phyloP scores from a whole-genome alignment of 345 rosid genomes.

The Eutrema japonicum region DNA sequence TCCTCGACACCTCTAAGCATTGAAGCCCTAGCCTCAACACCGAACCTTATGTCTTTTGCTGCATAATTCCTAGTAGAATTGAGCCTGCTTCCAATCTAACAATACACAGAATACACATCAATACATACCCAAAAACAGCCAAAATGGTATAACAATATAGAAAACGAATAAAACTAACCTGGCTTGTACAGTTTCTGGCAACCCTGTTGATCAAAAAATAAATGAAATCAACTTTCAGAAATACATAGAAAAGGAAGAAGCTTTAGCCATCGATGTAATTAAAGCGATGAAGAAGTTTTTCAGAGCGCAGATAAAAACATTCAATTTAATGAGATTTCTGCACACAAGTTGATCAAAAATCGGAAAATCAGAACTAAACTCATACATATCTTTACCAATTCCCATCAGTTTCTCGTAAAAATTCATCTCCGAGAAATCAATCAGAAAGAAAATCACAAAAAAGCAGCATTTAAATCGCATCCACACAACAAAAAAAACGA shows the following conservation, averaged over 20 bases:
- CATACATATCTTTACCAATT: not conserved
- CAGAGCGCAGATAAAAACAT: not conserved
- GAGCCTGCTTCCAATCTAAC: slow-evolving; percentile 74
- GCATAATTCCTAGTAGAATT: slow-evolving; percentile 69
- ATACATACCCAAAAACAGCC: not conserved
- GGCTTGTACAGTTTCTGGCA: slow-evolving; percentile 57
- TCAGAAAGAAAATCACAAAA: not conserved
- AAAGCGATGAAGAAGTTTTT: not conserved
- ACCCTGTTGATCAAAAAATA: slow-evolving; percentile 45
- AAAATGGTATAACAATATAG: not conserved
- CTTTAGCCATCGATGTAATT: not conserved
- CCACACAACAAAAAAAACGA: not conserved
- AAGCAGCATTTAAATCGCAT: slow-evolving; percentile 1
- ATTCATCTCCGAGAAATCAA: slow-evolving; percentile 4
- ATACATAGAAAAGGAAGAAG: not conserved
- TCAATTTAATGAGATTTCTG: not conserved
- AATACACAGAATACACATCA: slow-evolving; percentile 2
- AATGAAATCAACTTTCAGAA: not conserved
- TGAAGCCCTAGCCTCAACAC: slow-evolving; percentile 69
- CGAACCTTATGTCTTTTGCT: slow-evolving; percentile 64
- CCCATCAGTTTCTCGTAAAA: not conserved
- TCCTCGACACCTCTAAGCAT: slow-evolving; percentile 78
- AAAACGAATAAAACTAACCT: slow-evolving; percentile 50
- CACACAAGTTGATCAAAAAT: not conserved
- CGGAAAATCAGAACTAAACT: not conserved